Base-by-base conservation (phyloP, 2,329 filamentous ascomycete species). In the Pseudopithomyces maydicus region DNA sequence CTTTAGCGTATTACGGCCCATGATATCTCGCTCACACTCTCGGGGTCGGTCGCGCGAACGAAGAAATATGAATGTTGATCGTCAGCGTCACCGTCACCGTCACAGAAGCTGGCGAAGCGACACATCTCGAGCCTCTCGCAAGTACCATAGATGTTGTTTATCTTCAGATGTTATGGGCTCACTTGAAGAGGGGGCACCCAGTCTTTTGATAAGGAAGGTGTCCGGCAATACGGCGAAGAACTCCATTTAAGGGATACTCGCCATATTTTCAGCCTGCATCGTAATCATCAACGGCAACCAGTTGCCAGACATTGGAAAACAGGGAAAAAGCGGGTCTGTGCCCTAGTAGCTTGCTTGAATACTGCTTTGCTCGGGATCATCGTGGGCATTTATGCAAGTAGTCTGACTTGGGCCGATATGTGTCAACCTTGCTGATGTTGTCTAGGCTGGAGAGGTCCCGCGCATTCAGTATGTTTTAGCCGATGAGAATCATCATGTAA, bases 381-480 rank as follows among this genome's bases (percentile, higher is more conserved):
- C 20, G 79, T 91, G 55, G 90, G 90, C 0, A 89, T 92, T 20
- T 94, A 92, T 70, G 80, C 78, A 58, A 68, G 78, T 56, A 10
- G 8, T 6, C 36, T 8, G 15, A 29, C 26, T 29, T 50, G 4
- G 35, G 23, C 5, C 12, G 2, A 36, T 58, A 20, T 54, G 11
- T 4, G 15, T 10, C 47, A 32, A 12, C 22, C 33, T 56, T 8
- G 60, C 54, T 65, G 32, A 69, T 36, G 39, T 3, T 22, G 11
- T 15, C 2, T 23, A 65, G 78, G 88, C 89, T 53, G 90, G 90
- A 2, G 83, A 92, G 63, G 89, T 92, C 0, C 89, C 90, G n/a
- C 85, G 87, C 3, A 90, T 93, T 23, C 90, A 92, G 69, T 92
- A 92, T 71, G 88, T 87, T 65, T 85, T 93, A 61, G 86, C 86